Conservation (phyloP, 352 stramenopile genomes). For the Phytophthora podocarpi region DNA sequence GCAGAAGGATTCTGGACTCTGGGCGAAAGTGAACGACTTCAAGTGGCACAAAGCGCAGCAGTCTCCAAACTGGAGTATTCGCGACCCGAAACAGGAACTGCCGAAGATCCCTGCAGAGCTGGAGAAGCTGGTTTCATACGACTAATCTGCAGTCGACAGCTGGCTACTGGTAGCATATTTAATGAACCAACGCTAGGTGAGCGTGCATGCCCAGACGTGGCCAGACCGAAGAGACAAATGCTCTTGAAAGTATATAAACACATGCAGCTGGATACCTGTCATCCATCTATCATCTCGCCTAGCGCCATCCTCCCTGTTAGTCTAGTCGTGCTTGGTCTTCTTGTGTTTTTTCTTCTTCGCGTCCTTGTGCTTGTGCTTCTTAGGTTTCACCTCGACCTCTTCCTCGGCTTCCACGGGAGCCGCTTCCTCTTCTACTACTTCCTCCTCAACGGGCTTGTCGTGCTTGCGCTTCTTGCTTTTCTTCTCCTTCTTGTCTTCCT, state of each 20-base stretch:
- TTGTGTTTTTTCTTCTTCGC: constrained; percentile 54
- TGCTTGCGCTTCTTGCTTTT: constrained; percentile 44
- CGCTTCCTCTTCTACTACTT: constrained; percentile 32
- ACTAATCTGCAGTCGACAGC: constrained; percentile 4
- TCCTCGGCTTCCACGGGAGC: constrained; percentile 1
- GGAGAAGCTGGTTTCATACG: constrained; percentile 43
- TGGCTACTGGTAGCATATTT: constrained; percentile 25
- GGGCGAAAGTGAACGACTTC: constrained; percentile 92
- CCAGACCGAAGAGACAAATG: constrained; percentile 13
- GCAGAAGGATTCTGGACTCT: constrained; percentile 64
- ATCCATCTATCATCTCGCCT: constrained; percentile 28
- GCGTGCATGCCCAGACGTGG: background rate
- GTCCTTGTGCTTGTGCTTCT: constrained; percentile 42
- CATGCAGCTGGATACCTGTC: constrained; percentile 28
- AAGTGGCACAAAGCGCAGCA: constrained; percentile 90
- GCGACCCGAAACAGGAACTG: constrained; percentile 53
- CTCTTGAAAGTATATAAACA: constrained; percentile 38
- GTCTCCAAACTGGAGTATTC: constrained; percentile 86
- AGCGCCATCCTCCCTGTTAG: constrained; percentile 1
- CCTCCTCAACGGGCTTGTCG: constrained; percentile 22
- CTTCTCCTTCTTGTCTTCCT: constrained; percentile 40
- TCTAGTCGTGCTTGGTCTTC: constrained; percentile 66
- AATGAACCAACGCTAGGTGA: background rate
- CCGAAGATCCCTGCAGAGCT: constrained; percentile 43
- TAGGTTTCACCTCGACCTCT: constrained; percentile 20